Percentiles rank a stretch among this genome's conserved stretches.
These are phyloP conservation scores for Pleurotus tuoliensis DNA, from an alignment of 768 basidiomycete species.

Conservation along the genomic window DNA sequence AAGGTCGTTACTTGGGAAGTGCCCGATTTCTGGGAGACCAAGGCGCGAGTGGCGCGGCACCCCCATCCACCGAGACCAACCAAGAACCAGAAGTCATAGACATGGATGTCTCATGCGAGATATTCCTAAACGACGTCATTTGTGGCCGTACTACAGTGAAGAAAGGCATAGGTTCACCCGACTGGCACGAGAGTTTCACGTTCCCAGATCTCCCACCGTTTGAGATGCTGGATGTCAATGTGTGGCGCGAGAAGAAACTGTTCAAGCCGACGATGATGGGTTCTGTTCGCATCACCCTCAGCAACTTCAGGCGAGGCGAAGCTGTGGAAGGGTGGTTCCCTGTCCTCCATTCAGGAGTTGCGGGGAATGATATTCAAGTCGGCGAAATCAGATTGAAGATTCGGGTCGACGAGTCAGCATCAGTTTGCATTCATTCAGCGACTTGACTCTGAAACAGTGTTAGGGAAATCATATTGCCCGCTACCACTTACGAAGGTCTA, in stretches of 20 bases:
- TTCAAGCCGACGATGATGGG: slow-evolving; percentile 57
- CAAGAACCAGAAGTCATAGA: slow-evolving; percentile 52
- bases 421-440: not conserved
- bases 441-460: slow-evolving; percentile 5
- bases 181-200: slow-evolving; percentile 81
- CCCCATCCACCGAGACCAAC: slow-evolving; percentile 21
- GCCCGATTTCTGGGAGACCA: slow-evolving; percentile 30
- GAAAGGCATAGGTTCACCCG: slow-evolving; percentile 59
- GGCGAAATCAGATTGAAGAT: slow-evolving; percentile 77
- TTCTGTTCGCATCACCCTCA: slow-evolving; percentile 56
- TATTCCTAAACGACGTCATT: slow-evolving; percentile 63
- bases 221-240: slow-evolving; percentile 58
- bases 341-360: slow-evolving; percentile 48
- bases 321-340: slow-evolving; percentile 84
- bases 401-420: slow-evolving; percentile 67
- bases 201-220: slow-evolving; percentile 80
- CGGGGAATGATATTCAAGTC: slow-evolving; percentile 51
- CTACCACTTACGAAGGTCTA: slow-evolving; percentile 55
- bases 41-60: slow-evolving; percentile 8
- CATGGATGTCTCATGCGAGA: slow-evolving; percentile 73
- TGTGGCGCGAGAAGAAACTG: slow-evolving; percentile 68
- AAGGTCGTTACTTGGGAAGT: slow-evolving; percentile 70
- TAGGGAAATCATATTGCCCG: slow-evolving; percentile 80
- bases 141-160: slow-evolving; percentile 75
- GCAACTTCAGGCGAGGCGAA: slow-evolving; percentile 72